Evolutionary conservation across 495 filamentous ascomycete genomes (phyloP).

Genomic region (Jackrogersella minutella): DNA sequence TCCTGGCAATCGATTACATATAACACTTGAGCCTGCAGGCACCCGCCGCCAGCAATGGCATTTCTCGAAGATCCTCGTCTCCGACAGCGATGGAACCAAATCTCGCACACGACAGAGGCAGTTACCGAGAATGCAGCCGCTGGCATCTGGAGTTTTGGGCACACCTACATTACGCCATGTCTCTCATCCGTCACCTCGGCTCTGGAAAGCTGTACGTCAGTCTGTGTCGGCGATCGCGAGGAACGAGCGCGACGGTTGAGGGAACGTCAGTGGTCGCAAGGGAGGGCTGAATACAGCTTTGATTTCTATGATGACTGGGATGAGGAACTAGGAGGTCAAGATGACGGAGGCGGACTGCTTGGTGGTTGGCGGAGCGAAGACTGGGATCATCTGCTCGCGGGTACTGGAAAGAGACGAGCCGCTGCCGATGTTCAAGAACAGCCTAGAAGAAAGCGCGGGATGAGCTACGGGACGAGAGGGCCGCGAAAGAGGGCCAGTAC

Average conservation of each 20-base stretch:
- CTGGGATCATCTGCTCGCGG: constrained; percentile 85
- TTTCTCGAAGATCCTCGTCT: constrained; percentile 88
- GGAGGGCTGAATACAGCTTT: constrained; percentile 81
- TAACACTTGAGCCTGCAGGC: constrained; percentile 6
- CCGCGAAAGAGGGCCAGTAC: constrained; percentile 70
- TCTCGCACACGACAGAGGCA: constrained; percentile 89
- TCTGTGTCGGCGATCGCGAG: constrained; percentile 77
- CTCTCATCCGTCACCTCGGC: constrained; percentile 70
- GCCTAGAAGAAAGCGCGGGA: constrained; percentile 75
- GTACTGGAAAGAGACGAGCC: constrained; percentile 65
- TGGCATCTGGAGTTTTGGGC: constrained; percentile 85
- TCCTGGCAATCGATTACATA: constrained; percentile 7
- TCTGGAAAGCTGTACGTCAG: constrained; percentile 71
- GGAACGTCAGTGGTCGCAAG: constrained; percentile 63
- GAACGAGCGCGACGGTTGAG: constrained; percentile 74
- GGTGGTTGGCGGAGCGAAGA: constrained; percentile 80
- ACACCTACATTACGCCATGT: constrained; percentile 85
- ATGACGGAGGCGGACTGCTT: constrained; percentile 64
- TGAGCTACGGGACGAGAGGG: constrained; percentile 86
- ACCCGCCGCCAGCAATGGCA: constrained; percentile 48
- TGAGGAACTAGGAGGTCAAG: constrained; percentile 69
- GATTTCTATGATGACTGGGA: constrained; percentile 99
- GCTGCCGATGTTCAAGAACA: constrained; percentile 63
- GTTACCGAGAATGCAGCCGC: constrained; percentile 92
- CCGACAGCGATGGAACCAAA: constrained; percentile 90